Base-by-base conservation (phyloP, 2,329 filamentous ascomycete genomes). In the Botrytis galanthina region DNA sequence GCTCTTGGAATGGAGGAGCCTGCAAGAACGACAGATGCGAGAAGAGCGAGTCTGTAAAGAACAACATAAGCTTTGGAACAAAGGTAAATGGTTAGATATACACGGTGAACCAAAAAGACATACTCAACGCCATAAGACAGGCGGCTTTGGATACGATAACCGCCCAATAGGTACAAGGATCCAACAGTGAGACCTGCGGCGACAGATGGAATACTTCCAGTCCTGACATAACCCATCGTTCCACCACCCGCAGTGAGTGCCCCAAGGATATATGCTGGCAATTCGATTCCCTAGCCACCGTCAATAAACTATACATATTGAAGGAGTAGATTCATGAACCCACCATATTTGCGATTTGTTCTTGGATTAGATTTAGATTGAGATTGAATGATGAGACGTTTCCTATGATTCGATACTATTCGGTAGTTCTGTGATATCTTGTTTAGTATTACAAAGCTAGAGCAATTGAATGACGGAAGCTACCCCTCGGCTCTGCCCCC, bases 1-100 rank as follows among this genome's bases (percentile, higher is more conserved):
- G 94, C 96, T 70, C 96, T 88, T 20, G 96, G 96, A 74, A 98
- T 91, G 2, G 93, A 92, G 60, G 92, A 92, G 32, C 94, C 94
- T 60, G 88, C 95, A 51, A 99, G 87, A 39, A 98, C 84, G n/a
- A 94, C 80, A 0, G 93, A 97, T 7, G 96, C 96, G 61, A 98
- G 86, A 16, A 99, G 87, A n/a, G 92, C 93, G 61, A 97, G 85
- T 83, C 71, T 73, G 32, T 42, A 60, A 32, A 48, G 39, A 44
- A 61, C 39, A 42, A 18, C 14, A 61, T 73, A 42, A 73, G 63
- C 66, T 35, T 48, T 51, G 46, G 26, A 57, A 42, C 35, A 29
- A 66, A 57, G 48, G 37, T 26, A 69, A 42, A 46, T 69, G 26
- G 26, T 46, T 26, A n/a, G 16, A 18, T 32, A 69, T 61, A 8